These are phyloP conservation scores for Peniophora sp. DNA, from an alignment of 1,284 basidiomycete genomes.

Conservation along the genomic window DNA sequence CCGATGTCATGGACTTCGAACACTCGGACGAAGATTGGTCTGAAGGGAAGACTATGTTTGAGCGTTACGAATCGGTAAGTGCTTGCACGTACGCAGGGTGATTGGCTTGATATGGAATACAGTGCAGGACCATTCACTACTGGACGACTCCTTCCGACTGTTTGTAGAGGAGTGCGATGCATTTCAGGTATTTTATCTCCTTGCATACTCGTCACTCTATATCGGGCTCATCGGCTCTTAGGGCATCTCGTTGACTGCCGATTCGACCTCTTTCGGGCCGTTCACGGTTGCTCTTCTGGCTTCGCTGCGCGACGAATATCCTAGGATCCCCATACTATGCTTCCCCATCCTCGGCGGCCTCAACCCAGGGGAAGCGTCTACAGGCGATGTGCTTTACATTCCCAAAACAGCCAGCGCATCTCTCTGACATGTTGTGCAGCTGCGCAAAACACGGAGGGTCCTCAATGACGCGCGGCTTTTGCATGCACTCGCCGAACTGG, in stretches of 20 bases:
- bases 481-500: constrained; percentile 41
- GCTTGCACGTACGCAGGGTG: background rate
- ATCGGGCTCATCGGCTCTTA: constrained; percentile 17
- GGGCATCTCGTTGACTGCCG: constrained; percentile 64
- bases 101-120: constrained; percentile 1
- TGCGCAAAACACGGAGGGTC: constrained; percentile 25
- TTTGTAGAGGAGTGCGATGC: constrained; percentile 70
- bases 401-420: background rate
- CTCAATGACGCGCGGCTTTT: constrained; percentile 59
- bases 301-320: constrained; percentile 55
- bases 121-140: constrained; percentile 43
- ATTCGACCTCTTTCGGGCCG: constrained; percentile 54
- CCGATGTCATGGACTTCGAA: constrained; percentile 49
- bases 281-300: constrained; percentile 52
- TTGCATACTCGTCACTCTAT: background rate
- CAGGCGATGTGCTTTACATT: constrained; percentile 34
- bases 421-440: constrained; percentile 12
- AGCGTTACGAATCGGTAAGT: constrained; percentile 45
- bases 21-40: constrained; percentile 48
- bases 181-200: constrained; percentile 59
- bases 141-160: constrained; percentile 58
- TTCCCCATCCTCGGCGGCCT: constrained; percentile 49
- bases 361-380: constrained; percentile 23
- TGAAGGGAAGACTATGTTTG: constrained; percentile 42
- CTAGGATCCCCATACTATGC: constrained; percentile 46